These are phyloP conservation scores for Alternaria tenuissima DNA, from an alignment of 2,329 filamentous ascomycete genomes.

Conservation along the genomic window DNA sequence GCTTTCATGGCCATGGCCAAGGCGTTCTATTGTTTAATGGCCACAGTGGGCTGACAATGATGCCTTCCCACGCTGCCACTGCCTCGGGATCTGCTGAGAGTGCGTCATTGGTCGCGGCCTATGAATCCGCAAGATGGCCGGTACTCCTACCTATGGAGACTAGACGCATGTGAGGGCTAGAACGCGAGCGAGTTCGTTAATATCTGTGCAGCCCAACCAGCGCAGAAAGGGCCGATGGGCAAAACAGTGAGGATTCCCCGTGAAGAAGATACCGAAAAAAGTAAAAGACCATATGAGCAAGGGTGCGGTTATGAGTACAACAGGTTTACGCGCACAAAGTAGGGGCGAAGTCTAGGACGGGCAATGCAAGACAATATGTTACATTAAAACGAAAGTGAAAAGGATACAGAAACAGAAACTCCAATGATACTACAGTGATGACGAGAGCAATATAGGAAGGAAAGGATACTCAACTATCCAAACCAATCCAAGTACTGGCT, in stretches of 20 bases:
- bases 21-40: background rate
- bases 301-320: background rate
- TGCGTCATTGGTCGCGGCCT: background rate
- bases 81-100: background rate
- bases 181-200: background rate
- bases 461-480: conserved; percentile 12
- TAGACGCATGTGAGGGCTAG: conserved; percentile 3
- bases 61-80: background rate
- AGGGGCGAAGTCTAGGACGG: background rate
- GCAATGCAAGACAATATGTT: conserved; percentile 15
- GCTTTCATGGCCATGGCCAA: background rate
- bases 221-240: background rate
- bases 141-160: background rate
- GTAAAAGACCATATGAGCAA: background rate
- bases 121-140: background rate
- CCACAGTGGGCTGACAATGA: conserved; percentile 6
- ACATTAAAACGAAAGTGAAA: conserved; percentile 15
- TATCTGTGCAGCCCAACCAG: conserved; percentile 5
- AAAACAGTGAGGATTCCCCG: background rate
- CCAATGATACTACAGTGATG: conserved; percentile 6
- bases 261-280: background rate
- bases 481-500: background rate
- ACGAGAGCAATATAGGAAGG: conserved; percentile 6
- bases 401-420: background rate
- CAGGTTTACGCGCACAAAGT: background rate